These are phyloP conservation scores for Alternaria consortialis DNA, from an alignment of 2,329 filamentous ascomycete species.

Conservation along the genomic window DNA sequence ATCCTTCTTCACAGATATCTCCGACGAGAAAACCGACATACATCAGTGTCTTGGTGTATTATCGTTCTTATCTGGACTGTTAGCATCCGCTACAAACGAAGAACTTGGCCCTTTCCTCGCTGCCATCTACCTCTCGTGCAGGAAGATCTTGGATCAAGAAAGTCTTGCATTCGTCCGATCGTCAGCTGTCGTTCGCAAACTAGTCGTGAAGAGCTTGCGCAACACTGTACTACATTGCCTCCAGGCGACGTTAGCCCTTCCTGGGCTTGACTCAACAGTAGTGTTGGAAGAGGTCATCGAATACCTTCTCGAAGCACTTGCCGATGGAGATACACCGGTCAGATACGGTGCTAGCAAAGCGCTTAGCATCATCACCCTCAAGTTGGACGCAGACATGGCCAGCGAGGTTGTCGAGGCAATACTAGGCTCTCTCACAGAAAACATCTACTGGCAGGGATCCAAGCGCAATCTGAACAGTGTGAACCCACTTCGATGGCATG, in stretches of 20 bases:
- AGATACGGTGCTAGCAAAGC: constrained; percentile 91
- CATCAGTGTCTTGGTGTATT: constrained; percentile 83
- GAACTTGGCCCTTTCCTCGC: constrained; percentile 75
- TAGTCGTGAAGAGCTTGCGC: constrained; percentile 83
- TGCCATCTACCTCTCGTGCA: constrained; percentile 71
- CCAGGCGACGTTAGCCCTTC: constrained; percentile 44
- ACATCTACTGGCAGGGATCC: constrained; percentile 65
- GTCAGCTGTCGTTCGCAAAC: constrained; percentile 82
- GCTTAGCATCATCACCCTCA: constrained; percentile 84
- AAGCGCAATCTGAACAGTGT: constrained; percentile 75
- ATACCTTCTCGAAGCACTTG: constrained; percentile 77
- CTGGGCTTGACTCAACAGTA: constrained; percentile 50
- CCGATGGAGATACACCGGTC: constrained; percentile 90
- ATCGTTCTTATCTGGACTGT: constrained; percentile 79
- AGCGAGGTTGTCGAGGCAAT: constrained; percentile 88
- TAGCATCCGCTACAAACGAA: constrained; percentile 75
- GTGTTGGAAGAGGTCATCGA: constrained; percentile 81
- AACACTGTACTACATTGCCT: constrained; percentile 75
- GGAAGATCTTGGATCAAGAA: constrained; percentile 65
- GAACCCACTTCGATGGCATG: constrained; percentile 89
- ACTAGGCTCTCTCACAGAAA: constrained; percentile 71
- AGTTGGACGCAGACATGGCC: constrained; percentile 81
- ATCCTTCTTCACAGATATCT: constrained; percentile 62
- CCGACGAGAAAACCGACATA: constrained; percentile 60
- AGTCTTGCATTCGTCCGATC: constrained; percentile 67